Percentiles rank a stretch among this genome's conserved stretches.
phyloP scores from a whole-genome alignment of 371 early-diverging fungal genomes.

The Rhizopus stolonifer region DNA sequence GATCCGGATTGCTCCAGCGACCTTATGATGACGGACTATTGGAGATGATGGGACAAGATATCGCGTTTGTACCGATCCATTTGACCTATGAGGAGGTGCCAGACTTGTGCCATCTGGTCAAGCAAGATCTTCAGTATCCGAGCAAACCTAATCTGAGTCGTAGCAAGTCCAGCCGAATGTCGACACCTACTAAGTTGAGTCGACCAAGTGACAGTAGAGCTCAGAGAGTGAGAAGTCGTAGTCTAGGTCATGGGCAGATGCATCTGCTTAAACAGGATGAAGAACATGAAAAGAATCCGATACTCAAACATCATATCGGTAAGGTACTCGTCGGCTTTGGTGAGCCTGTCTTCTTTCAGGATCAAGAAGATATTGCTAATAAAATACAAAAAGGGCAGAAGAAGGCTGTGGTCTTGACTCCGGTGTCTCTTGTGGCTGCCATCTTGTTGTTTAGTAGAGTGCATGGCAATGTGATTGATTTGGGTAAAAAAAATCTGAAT shows the following conservation, averaged over 20 bases:
- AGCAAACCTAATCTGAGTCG: background rate
- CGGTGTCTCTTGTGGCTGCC: slow-evolving; percentile 27
- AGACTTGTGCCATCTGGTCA: slow-evolving; percentile 21
- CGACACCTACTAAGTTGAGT: slow-evolving; percentile 23
- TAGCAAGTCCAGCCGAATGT: slow-evolving; percentile 17
- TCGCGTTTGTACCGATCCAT: slow-evolving; percentile 31
- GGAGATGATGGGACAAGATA: slow-evolving; percentile 18
- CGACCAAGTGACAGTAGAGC: slow-evolving; percentile 27
- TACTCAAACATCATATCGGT: slow-evolving; percentile 12
- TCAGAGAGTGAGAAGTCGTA: slow-evolving; percentile 24
- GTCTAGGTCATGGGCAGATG: slow-evolving; percentile 17
- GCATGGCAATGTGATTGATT: slow-evolving; percentile 20
- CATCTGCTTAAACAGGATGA: slow-evolving; percentile 2
- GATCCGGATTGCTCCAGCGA: slow-evolving; percentile 23
- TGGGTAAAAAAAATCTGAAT: slow-evolving; percentile 13
- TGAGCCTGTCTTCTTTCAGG: background rate
- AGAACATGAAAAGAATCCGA: slow-evolving; percentile 1
- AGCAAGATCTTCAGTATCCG: slow-evolving; percentile 17
- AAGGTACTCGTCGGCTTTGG: slow-evolving; percentile 21
- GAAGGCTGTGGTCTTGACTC: slow-evolving; percentile 16
- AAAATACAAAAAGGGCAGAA: slow-evolving; percentile 25
- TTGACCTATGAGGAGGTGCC: slow-evolving; percentile 30
- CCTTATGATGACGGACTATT: slow-evolving; percentile 26
- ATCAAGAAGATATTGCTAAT: slow-evolving; percentile 6
- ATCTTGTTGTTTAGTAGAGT: slow-evolving; percentile 28